Conservation (phyloP, 2,329 filamentous ascomycete species). For the Paraphoma chrysanthemicola region DNA sequence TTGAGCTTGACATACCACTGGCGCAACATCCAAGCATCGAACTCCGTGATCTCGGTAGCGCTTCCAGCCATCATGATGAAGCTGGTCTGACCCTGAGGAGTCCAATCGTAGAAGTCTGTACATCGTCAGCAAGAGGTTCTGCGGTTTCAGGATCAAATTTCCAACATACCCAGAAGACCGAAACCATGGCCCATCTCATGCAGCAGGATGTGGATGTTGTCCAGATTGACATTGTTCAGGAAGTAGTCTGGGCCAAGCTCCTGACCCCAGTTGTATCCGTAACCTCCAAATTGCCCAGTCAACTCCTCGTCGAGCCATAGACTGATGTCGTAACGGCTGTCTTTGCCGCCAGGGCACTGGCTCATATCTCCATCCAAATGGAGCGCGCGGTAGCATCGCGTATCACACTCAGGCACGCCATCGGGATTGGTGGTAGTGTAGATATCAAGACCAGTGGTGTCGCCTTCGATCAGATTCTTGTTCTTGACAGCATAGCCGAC, state of each 20-base stretch:
- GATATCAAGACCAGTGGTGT: conserved; percentile 46
- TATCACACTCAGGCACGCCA: conserved; percentile 53
- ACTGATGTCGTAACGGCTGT: conserved; percentile 47
- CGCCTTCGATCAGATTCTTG: conserved; percentile 46
- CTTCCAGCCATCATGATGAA: conserved; percentile 58
- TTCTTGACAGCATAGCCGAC: conserved; percentile 55
- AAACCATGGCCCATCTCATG: conserved; percentile 56
- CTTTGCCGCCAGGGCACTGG: conserved; percentile 49
- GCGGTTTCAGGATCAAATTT: background rate
- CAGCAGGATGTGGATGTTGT: conserved; percentile 54
- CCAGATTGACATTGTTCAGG: conserved; percentile 44
- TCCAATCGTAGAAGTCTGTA: conserved; percentile 53
- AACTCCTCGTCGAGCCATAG: conserved; percentile 58
- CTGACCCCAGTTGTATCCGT: conserved; percentile 58
- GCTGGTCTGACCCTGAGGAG: conserved; percentile 49
- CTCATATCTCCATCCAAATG: conserved; percentile 53
- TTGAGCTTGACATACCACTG: conserved; percentile 54
- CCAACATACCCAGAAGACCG: conserved; percentile 38
- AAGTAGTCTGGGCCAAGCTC: conserved; percentile 54
- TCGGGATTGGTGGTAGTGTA: conserved; percentile 52
- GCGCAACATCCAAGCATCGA: conserved; percentile 58
- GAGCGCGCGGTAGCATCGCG: conserved; percentile 53
- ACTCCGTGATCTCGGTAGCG: conserved; percentile 53
- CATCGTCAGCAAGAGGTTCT: background rate
- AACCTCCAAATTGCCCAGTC: conserved; percentile 44